Evolutionary conservation across 192 early-diverging fungal genomes (phyloP).

Genomic region (Phycomyces nitens): DNA sequence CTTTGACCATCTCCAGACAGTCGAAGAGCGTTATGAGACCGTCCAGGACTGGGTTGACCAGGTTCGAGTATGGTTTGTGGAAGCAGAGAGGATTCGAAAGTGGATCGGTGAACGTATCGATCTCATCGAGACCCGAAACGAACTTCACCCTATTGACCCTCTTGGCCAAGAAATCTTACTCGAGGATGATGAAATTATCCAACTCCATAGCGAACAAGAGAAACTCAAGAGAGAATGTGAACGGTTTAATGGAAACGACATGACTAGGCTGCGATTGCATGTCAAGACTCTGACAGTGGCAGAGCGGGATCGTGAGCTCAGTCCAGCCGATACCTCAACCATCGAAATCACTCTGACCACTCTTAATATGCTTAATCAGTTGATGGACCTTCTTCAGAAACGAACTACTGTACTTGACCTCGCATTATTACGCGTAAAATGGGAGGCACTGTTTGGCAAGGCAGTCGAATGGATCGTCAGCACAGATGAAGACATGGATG

Average conservation of each 20-base stretch:
- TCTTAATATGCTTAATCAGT: constrained; percentile 27
- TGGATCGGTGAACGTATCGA: constrained; percentile 32
- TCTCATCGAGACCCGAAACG: constrained; percentile 20
- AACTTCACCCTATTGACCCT: constrained; percentile 20
- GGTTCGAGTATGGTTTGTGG: constrained; percentile 33
- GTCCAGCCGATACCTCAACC: constrained; percentile 38
- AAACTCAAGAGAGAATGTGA: constrained; percentile 34
- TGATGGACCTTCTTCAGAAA: constrained; percentile 20
- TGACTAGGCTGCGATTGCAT: constrained; percentile 33
- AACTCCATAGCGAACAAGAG: constrained; percentile 27
- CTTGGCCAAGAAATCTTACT: constrained; percentile 6
- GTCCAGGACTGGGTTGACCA: constrained; percentile 27
- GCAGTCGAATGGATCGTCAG: constrained; percentile 24
- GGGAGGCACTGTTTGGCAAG: constrained; percentile 31
- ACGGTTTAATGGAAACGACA: constrained; percentile 34
- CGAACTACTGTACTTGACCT: constrained; percentile 20
- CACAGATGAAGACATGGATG: constrained; percentile 22
- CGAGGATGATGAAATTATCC: constrained; percentile 5
- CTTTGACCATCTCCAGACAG: neutral
- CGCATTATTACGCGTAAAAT: constrained; percentile 29
- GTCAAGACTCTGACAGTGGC: constrained; percentile 25
- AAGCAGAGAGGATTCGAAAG: constrained; percentile 28
- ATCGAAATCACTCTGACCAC: constrained; percentile 40
- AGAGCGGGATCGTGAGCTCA: constrained; percentile 7
- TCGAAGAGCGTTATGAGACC: constrained; percentile 14